Percentiles rank a stretch among this genome's conserved stretches.
These are phyloP conservation scores for Entonaema liquescens DNA, from an alignment of 495 filamentous ascomycete species.

Conservation along the genomic window DNA sequence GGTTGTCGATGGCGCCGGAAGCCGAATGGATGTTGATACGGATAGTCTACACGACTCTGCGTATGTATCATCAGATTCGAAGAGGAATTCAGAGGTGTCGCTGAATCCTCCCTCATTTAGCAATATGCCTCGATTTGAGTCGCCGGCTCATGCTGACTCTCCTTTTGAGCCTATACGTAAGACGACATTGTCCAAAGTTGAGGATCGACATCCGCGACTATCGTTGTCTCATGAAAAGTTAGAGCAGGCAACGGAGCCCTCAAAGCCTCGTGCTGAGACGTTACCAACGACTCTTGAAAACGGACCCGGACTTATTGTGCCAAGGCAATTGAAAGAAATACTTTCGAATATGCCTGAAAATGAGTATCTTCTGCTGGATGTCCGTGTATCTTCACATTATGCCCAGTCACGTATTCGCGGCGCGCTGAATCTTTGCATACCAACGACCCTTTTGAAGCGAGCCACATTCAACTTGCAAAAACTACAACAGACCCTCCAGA, in stretches of 20 bases:
- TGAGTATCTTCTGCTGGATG: conserved; percentile 80
- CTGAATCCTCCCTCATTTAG: conserved; percentile 49
- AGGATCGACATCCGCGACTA: conserved; percentile 61
- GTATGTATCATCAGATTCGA: conserved; percentile 58
- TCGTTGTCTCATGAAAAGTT: conserved; percentile 54
- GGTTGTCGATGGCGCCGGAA: conserved; percentile 22
- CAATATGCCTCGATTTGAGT: conserved; percentile 48
- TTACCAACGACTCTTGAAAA: conserved; percentile 58
- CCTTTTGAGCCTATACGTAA: conserved; percentile 47
- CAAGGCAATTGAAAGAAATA: conserved; percentile 71
- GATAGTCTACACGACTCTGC: conserved; percentile 55
- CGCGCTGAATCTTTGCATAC: conserved; percentile 92
- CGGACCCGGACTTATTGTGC: conserved; percentile 66
- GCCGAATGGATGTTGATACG: conserved; percentile 43
- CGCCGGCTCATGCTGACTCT: conserved; percentile 49
- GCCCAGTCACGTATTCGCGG: conserved; percentile 74
- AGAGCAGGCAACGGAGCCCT: conserved; percentile 32
- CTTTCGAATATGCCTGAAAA: conserved; percentile 63
- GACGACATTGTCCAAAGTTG: conserved; percentile 49
- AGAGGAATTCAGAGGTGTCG: conserved; percentile 56
- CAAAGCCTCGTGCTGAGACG: conserved; percentile 63
- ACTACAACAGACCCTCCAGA: conserved; percentile 85
- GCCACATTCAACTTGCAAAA: conserved; percentile 92
- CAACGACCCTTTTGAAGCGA: conserved; percentile 90
- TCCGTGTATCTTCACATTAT: conserved; percentile 87